These are phyloP conservation scores for Linaria vulgaris DNA, from an alignment of 257 asterid species.

Conservation along the genomic window DNA sequence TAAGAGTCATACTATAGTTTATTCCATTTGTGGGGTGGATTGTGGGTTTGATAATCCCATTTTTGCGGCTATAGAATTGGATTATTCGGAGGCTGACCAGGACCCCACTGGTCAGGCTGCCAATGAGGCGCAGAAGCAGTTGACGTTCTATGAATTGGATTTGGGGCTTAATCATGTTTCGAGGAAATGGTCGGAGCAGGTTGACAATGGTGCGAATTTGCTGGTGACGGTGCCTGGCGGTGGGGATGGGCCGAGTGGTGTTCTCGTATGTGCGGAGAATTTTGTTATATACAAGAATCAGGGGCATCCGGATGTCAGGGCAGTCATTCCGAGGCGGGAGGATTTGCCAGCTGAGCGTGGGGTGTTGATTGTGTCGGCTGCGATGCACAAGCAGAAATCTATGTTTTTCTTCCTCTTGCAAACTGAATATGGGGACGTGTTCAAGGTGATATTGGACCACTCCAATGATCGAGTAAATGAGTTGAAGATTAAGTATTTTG, in stretches of 20 bases:
- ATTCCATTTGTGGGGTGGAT: constrained; percentile 86
- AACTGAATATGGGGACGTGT: constrained; percentile 94
- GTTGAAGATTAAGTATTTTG: constrained; percentile 88
- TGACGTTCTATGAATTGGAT: constrained; percentile 94
- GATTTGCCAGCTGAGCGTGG: constrained; percentile 99
- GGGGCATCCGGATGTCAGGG: constrained; percentile 92
- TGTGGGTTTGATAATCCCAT: constrained; percentile 98
- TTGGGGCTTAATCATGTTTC: constrained; percentile 97
- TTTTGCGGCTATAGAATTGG: constrained; percentile 95
- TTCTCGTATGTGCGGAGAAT: constrained; percentile 97
- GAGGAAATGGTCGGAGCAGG: constrained; percentile 96
- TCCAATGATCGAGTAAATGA: constrained; percentile 83
- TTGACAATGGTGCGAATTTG: constrained; percentile 95
- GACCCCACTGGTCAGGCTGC: constrained; percentile 97
- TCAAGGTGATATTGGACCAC: constrained; percentile 84
- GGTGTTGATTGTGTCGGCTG: constrained; percentile 92
- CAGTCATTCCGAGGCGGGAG: constrained; percentile 90
- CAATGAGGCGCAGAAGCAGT: constrained; percentile 79
- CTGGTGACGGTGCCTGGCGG: constrained; percentile 99
- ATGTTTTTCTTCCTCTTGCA: constrained; percentile 98
- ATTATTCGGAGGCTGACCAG: constrained; percentile 95
- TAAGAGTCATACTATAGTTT: constrained; percentile 84
- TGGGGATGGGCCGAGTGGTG: constrained; percentile 99
- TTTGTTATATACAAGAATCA: constrained; percentile 94
- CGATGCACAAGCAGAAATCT: constrained; percentile 89